These are phyloP conservation scores for Clohesyomyces aquaticus DNA, from an alignment of 495 filamentous ascomycete genomes.

Conservation along the genomic window DNA sequence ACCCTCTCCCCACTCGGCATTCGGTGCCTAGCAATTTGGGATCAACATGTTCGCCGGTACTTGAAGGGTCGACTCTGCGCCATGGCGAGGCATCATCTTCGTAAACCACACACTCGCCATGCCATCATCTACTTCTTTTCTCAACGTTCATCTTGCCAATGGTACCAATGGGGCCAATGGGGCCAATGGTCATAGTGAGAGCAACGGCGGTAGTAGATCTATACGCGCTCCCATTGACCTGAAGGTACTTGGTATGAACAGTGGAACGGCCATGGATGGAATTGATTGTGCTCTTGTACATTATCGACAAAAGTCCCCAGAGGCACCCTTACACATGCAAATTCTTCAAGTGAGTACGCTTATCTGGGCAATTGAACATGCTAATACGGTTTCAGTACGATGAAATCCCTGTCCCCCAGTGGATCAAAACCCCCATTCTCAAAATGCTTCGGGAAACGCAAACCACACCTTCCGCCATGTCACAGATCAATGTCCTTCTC, in stretches of 20 bases:
- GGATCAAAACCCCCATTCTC: constrained; percentile 3
- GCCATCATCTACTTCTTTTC: too few relatives aligned
- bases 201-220: too few relatives aligned
- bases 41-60: too few relatives aligned
- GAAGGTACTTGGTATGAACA: constrained; percentile 6
- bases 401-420: constrained; percentile 4
- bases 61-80: too few relatives aligned
- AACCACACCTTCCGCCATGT: background rate
- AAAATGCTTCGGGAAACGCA: background rate
- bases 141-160: too few relatives aligned
- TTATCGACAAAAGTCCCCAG: background rate
- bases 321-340: background rate
- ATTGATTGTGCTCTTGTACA: constrained; percentile 9
- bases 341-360: constrained; percentile 2
- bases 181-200: too few relatives aligned
- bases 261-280: background rate
- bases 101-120: too few relatives aligned
- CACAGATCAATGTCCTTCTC: constrained; percentile 1
- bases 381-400: constrained; percentile 2
- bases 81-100: too few relatives aligned
- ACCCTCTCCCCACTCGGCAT: too few relatives aligned
- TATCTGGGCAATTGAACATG: background rate
- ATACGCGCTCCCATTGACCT: background rate
- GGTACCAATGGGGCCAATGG: too few relatives aligned
- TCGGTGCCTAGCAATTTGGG: too few relatives aligned